Base-by-base conservation (phyloP, 495 filamentous ascomycete genomes). In the Astrothelium subdiscretum region DNA sequence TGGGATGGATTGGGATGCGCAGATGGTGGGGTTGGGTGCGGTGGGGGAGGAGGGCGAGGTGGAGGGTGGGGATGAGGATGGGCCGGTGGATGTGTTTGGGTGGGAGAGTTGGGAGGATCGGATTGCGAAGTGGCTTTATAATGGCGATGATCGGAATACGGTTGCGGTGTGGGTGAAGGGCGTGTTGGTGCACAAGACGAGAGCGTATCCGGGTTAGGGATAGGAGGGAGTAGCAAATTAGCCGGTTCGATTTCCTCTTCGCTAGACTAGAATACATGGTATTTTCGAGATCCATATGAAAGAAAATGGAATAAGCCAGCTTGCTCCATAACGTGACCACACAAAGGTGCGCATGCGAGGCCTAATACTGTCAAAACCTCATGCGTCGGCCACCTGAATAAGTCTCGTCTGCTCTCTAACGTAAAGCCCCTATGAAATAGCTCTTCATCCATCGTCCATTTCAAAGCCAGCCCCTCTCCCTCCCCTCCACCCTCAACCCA, bases 1-100 rank as follows among this genome's bases (percentile, higher is more conserved):
- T 1, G 91, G 90, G n/a, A 92, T 84, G 88, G 81, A 88, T 66
- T 96, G 86, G 84, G 91, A 96, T 81, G 90, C 87, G 66, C 87
- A 94, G 75, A 75, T 94, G 66, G 77, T 95, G 43, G 75, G 80
- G n/a, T 69, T 92, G 26, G 81, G 81, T 79, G 2, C 68, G 62
- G 60, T 70, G 64, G 57, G 63, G 1, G 67, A 75, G 3, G 65
- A 51, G 1, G 78, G 71, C 2, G 76, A 70, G 31, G 66, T 59
- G 35, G 57, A 26, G 10, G 67, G 61, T 6, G 59, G 63, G 3
- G 67, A 73, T 12, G 69, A 68, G 48, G 67, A 68, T 0, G 67
- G 69, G 2, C 15, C 5, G 11, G 89, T 94, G 5, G 90, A 96
- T 78, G 69, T 92, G 10, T 96, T 92, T 79, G 90, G 90, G n/a